A percentile compares a stretch with the other conserved stretches of the same genome.
These are phyloP conservation scores for Bidens hawaiensis DNA, from an alignment of 140 eudicot species.

Conservation along the genomic window DNA sequence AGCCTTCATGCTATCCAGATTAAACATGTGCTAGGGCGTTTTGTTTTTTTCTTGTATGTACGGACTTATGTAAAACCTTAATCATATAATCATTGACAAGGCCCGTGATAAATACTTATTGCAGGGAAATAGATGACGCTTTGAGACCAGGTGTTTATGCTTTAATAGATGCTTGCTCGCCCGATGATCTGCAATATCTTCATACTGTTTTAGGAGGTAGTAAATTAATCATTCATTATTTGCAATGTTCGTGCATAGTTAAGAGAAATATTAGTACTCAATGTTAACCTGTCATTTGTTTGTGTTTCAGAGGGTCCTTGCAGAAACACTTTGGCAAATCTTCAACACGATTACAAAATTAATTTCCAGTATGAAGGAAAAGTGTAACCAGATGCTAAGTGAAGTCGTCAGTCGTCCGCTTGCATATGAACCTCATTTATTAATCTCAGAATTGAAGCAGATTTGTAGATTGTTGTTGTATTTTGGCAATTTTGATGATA, in stretches of 20 bases:
- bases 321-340: slow-evolving; percentile 69
- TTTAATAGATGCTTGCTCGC: slow-evolving; percentile 81
- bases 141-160: slow-evolving; percentile 93
- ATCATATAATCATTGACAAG: not conserved
- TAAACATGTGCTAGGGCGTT: too few species aligned
- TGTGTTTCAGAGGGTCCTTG: slow-evolving; percentile 77
- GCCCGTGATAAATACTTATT: slow-evolving; percentile 1
- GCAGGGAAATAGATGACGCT: slow-evolving; percentile 91
- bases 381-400: slow-evolving; percentile 40
- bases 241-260: not conserved
- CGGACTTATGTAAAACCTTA: not conserved
- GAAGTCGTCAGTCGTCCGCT: not conserved
- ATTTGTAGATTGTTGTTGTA: slow-evolving; percentile 1
- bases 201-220: slow-evolving; percentile 92
- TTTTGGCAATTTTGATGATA: not conserved
- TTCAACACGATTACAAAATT: slow-evolving; percentile 74
- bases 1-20: not conserved
- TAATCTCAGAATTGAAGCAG: not conserved
- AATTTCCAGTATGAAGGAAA: slow-evolving; percentile 85
- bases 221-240: not conserved
- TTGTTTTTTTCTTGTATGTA: not conserved
- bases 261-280: not conserved
- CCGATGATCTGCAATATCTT: slow-evolving; percentile 79
- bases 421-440: not conserved
- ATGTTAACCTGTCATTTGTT: not conserved